Percentiles rank a stretch among this genome's conserved stretches.
Conservation (phyloP, 371 early-diverging fungal genomes). For the Mortierella sp. region DNA sequence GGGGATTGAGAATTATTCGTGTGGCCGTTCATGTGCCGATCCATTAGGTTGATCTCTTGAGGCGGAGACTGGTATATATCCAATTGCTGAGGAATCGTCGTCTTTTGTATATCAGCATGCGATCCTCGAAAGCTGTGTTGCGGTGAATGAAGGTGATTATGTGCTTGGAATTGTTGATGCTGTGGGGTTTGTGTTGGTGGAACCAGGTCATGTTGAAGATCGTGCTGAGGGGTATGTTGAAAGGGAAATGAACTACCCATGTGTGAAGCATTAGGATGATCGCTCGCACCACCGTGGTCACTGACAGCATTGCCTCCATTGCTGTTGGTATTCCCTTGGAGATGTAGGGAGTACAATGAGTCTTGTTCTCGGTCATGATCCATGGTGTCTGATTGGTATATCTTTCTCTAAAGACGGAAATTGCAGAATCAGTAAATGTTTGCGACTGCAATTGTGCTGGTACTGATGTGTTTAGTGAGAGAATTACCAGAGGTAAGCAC, state of each 20-base stretch:
- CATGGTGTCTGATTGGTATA: not conserved
- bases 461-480: not conserved
- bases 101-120: constrained; percentile 34
- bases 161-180: constrained; percentile 17
- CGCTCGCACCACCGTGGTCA: not conserved
- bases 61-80: constrained; percentile 48
- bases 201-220: constrained; percentile 13
- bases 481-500: constrained; percentile 2
- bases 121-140: constrained; percentile 29
- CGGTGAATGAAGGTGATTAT: constrained; percentile 20
- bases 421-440: not conserved
- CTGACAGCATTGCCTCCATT: not conserved
- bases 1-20: constrained; percentile 29
- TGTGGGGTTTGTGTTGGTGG: constrained; percentile 14
- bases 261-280: not conserved
- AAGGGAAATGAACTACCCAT: not conserved
- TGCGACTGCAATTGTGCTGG: not conserved
- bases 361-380: constrained; percentile 23
- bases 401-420: not conserved
- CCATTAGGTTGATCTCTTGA: constrained; percentile 32
- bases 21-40: constrained; percentile 35
- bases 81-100: constrained; percentile 35
- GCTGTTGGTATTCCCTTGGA: constrained; percentile 6
- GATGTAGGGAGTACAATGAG: constrained; percentile 22
- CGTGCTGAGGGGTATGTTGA: constrained; percentile 1